Evolutionary conservation across 2,329 filamentous ascomycete species (phyloP), one percentile per base, ranked within the genome.

Genomic region (Phaeomoniella chlamydospora): DNA sequence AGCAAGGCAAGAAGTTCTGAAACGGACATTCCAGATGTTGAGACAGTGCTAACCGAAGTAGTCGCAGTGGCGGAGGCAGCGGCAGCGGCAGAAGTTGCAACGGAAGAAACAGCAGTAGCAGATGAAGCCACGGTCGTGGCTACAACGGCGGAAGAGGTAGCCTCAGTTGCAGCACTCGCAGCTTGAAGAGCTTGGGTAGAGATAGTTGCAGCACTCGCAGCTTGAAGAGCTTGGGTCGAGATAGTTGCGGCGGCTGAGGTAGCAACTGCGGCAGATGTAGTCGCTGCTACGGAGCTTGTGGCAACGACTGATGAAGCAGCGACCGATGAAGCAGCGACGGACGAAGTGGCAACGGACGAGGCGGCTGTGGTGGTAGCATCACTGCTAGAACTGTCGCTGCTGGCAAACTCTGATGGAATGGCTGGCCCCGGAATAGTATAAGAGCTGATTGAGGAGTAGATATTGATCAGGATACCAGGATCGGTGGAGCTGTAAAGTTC

Each of bases 391-490:
- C 32, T 34, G 16, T 12, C 13, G 9, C 11, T 6, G 32, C 5
- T 5, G 13, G 32, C 10, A 13, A 18, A 17, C 12, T 12, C 32
- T 6, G 32, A 16, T 15, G 18, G 15, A 6, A 58, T 39, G 38
- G 54, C 46, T 18, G 69, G 69, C 13, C 70, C 70, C 15, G 68
- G 69, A 31, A 72, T 70, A 15, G 49, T 44, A 49, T 73, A 73
- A 30, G 49, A 56, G 43, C 47, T 50, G 39, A 67, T 49, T 22
- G 52, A 47, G 36, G 56, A 47, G 64, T 77, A 77, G 54, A 78
- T 65, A 62, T 70, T 71, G 62, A 75, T 56, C 41, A 62, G 44
- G 48, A 79, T 72, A 40, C 74, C 74, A 10, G 68, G 52, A 50
- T 77, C 73, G 37, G 58, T 54, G 45, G 61, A 56, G 36, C 58